Percentiles rank a stretch among this genome's conserved stretches.
Evolutionary conservation across 2,329 filamentous ascomycete species (phyloP).

Genomic region (Fusarium nisikadoi): DNA sequence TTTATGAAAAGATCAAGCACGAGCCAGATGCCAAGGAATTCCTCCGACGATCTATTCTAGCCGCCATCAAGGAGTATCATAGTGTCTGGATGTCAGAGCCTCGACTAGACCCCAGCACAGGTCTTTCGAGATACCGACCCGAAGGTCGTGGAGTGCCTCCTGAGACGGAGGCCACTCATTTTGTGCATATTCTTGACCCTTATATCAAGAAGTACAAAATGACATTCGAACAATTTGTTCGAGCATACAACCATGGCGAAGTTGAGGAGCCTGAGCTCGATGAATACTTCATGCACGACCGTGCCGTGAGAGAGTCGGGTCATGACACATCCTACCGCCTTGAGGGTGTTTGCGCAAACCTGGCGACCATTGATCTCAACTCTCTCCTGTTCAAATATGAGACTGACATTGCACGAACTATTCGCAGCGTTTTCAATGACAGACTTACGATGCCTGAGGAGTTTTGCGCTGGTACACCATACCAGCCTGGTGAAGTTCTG

Average conservation of each 20-base stretch:
- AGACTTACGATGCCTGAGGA: slow-evolving; percentile 83
- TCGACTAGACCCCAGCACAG: slow-evolving; percentile 79
- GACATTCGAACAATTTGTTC: slow-evolving; percentile 84
- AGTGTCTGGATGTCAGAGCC: slow-evolving; percentile 86
- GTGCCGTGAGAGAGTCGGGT: slow-evolving; percentile 93
- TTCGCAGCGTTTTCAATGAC: slow-evolving; percentile 86
- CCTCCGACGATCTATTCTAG: slow-evolving; percentile 80
- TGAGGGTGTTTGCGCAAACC: slow-evolving; percentile 85
- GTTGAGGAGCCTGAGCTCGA: slow-evolving; percentile 89
- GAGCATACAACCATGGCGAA: slow-evolving; percentile 83
- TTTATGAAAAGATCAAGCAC: slow-evolving; percentile 92
- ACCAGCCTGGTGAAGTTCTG: slow-evolving; percentile 76
- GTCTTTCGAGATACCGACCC: slow-evolving; percentile 85
- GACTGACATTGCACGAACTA: slow-evolving; percentile 87
- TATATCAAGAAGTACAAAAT: slow-evolving; percentile 87
- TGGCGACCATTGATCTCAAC: slow-evolving; percentile 95
- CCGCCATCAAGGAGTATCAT: slow-evolving; percentile 97
- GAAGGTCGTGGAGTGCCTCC: slow-evolving; percentile 87
- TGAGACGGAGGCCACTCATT: slow-evolving; percentile 89
- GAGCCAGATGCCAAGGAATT: slow-evolving; percentile 85
- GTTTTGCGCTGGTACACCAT: slow-evolving; percentile 75
- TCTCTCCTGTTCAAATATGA: slow-evolving; percentile 97
- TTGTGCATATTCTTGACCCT: slow-evolving; percentile 82
- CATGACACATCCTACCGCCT: slow-evolving; percentile 97
- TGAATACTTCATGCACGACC: slow-evolving; percentile 95